phyloP scores from a whole-genome alignment of 192 early-diverging fungal genomes.

The Coemansia sp. region DNA sequence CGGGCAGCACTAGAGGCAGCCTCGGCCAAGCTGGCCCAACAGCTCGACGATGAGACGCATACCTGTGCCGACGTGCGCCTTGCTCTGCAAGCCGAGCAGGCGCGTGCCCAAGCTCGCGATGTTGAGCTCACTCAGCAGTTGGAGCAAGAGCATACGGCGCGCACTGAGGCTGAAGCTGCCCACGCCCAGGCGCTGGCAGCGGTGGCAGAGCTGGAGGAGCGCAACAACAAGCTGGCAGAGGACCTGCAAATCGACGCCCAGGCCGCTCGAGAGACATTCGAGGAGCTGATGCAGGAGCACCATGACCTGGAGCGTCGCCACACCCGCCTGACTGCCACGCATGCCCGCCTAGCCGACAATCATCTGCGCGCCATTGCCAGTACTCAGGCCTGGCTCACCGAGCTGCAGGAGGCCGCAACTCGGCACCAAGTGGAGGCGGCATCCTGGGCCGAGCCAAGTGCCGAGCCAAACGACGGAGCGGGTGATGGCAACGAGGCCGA shows the following conservation, averaged over 20 bases:
- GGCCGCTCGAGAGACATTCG: constrained; percentile 45
- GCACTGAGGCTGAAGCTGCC: constrained; percentile 11
- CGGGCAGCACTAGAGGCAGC: constrained; percentile 18
- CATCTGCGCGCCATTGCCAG: constrained; percentile 47
- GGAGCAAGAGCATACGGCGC: constrained; percentile 23
- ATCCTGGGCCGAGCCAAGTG: constrained; percentile 13
- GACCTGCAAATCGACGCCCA: constrained; percentile 53
- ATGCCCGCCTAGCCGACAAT: constrained; percentile 26
- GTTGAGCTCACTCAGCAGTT: constrained; percentile 15
- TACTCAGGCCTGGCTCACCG: constrained; percentile 53
- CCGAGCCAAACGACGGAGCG: background rate
- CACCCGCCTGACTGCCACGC: constrained; percentile 19
- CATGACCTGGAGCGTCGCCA: constrained; percentile 33
- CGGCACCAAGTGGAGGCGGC: constrained; percentile 27
- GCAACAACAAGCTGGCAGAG: constrained; percentile 30
- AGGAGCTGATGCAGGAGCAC: constrained; percentile 52
- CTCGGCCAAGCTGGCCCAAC: constrained; percentile 13
- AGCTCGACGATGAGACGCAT: constrained; percentile 2
- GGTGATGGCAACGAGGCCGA: background rate
- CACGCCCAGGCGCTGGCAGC: constrained; percentile 20
- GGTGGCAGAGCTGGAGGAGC: constrained; percentile 27
- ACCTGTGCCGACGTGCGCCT: background rate
- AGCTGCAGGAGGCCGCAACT: constrained; percentile 40
- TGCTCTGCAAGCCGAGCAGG: constrained; percentile 13
- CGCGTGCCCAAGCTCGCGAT: background rate